Evolutionary conservation across 2,329 filamentous ascomycete genomes (phyloP).

Genomic region (Phoma sp.): DNA sequence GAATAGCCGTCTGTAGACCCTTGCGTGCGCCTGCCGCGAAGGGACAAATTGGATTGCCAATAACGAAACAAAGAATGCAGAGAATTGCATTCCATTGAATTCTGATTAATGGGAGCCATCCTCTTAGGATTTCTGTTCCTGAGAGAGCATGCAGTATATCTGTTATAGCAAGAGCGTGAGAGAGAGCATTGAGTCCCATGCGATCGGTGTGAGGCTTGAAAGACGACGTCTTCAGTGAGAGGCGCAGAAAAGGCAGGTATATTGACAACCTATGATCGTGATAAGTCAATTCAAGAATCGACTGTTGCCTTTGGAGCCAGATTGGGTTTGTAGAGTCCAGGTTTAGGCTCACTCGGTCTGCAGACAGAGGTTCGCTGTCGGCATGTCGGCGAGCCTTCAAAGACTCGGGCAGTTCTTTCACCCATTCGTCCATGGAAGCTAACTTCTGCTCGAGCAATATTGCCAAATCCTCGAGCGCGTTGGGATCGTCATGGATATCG

Average conservation of each 20-base stretch:
- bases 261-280: slow-evolving; percentile 4
- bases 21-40: slow-evolving; percentile 5
- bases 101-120: slow-evolving; percentile 4
- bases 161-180: slow-evolving; percentile 7
- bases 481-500: slow-evolving; percentile 5
- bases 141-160: slow-evolving; percentile 4
- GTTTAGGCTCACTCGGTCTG: slow-evolving; percentile 2
- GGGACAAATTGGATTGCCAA: slow-evolving; percentile 7
- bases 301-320: slow-evolving; percentile 8
- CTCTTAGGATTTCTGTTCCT: slow-evolving; percentile 1
- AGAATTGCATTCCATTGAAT: slow-evolving; percentile 9
- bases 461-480: slow-evolving; percentile 3
- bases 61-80: slow-evolving; percentile 7
- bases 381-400: slow-evolving; percentile 2
- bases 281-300: slow-evolving; percentile 8
- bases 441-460: background rate
- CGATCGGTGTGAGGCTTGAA: slow-evolving; percentile 7
- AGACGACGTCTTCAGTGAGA: slow-evolving; percentile 6
- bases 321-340: slow-evolving; percentile 7
- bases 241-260: slow-evolving; percentile 4
- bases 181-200: slow-evolving; percentile 7
- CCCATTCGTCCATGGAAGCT: background rate
- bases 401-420: background rate
- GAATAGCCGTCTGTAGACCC: slow-evolving; percentile 2
- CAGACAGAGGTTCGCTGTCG: slow-evolving; percentile 7